A percentile compares a stretch with the other conserved stretches of the same genome.
Evolutionary conservation across 1,284 basidiomycete genomes (phyloP).

Genomic region (Malassezia yamatoensis): DNA sequence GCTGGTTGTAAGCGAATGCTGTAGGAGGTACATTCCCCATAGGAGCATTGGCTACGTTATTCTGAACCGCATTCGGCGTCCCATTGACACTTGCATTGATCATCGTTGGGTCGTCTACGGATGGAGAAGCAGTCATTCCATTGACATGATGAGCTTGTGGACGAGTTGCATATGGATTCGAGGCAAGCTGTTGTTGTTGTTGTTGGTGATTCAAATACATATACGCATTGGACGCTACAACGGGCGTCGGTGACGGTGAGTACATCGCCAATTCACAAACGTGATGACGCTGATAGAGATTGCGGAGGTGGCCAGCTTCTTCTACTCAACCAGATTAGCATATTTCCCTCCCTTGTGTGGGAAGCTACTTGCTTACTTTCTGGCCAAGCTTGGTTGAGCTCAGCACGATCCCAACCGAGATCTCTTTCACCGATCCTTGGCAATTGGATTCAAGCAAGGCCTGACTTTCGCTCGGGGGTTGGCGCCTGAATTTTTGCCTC

Average conservation of each 20-base stretch:
- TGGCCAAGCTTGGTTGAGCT: neutral
- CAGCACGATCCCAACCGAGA: neutral
- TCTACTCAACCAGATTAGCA: slow-evolving; percentile 7
- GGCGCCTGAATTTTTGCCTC: too few species aligned
- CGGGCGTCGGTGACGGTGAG: slow-evolving; percentile 17
- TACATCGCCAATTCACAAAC: slow-evolving; percentile 7
- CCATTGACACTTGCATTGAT: neutral
- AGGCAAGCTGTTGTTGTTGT: slow-evolving; percentile 1
- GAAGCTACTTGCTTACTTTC: neutral
- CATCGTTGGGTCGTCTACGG: neutral
- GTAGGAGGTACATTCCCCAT: neutral
- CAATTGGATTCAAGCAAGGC: too few species aligned
- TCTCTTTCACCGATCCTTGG: too few species aligned
- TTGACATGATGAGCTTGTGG: neutral
- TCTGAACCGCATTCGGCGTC: neutral
- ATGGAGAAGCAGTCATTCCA: too few species aligned
- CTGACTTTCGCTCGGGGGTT: too few species aligned
- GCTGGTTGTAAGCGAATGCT: neutral
- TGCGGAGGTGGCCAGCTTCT: slow-evolving; percentile 2
- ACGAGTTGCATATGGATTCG: neutral
- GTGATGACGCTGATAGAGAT: neutral
- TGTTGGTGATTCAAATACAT: slow-evolving; percentile 17
- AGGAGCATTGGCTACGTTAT: neutral
- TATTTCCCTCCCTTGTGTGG: slow-evolving; percentile 5
- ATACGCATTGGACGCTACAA: slow-evolving; percentile 14